Conservation (phyloP, 108 stramenopile genomes). For the Pseudonitzschia multiseries region DNA sequence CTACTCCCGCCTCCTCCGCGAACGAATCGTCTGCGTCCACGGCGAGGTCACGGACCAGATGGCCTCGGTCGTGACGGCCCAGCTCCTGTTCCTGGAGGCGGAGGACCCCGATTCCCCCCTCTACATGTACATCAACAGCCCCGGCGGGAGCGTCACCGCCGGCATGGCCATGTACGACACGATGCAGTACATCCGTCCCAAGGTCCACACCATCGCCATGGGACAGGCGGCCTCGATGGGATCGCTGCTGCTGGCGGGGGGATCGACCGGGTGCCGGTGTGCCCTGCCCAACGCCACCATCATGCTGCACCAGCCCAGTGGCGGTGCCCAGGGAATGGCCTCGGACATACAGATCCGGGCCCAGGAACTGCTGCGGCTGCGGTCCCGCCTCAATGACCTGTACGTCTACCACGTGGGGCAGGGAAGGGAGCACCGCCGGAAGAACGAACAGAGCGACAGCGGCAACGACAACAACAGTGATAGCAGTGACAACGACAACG, state of each 20-base stretch:
- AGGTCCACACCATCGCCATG: conserved; percentile 95
- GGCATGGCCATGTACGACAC: conserved; percentile 97
- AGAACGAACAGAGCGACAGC: neutral
- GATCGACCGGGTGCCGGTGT: conserved; percentile 69
- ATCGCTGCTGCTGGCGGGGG: conserved; percentile 86
- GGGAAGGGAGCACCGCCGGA: neutral
- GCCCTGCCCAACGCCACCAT: conserved; percentile 90
- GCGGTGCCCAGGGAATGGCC: conserved; percentile 96
- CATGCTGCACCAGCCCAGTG: conserved; percentile 95
- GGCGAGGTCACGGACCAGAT: conserved; percentile 92
- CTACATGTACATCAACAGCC: conserved; percentile 94
- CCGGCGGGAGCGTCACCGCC: conserved; percentile 91
- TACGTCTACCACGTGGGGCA: conserved; percentile 80
- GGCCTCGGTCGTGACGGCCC: conserved; percentile 90
- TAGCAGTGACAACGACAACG: too few relatives aligned
- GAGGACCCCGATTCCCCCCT: conserved; percentile 85
- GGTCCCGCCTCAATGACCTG: conserved; percentile 77
- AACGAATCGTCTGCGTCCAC: conserved; percentile 93
- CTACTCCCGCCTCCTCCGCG: conserved; percentile 92
- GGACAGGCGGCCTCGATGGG: conserved; percentile 98
- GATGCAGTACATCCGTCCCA: conserved; percentile 94
- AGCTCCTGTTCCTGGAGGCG: conserved; percentile 92
- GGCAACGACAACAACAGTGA: too few relatives aligned
- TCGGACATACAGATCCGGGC: conserved; percentile 94
- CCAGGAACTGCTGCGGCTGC: conserved; percentile 72